Conservation (phyloP, 352 stramenopile genomes). For the Pythium inflatum region DNA sequence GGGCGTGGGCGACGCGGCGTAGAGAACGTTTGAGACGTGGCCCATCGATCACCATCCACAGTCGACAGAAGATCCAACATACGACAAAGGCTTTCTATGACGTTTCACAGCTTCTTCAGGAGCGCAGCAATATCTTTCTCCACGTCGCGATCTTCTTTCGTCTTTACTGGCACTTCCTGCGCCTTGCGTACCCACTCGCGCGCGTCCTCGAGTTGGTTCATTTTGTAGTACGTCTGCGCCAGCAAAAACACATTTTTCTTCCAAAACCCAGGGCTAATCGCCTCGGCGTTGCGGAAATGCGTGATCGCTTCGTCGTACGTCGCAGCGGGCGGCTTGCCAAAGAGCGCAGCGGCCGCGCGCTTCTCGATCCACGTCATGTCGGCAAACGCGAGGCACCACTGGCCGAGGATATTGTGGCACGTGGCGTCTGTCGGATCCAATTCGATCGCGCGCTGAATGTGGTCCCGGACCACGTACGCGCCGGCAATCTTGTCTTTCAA, state of each 20-base stretch:
- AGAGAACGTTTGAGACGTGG: no score
- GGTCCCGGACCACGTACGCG: constrained; percentile 68
- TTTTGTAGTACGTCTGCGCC: constrained; percentile 70
- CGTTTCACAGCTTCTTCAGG: constrained; percentile 51
- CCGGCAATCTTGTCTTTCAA: constrained; percentile 75
- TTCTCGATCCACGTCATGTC: constrained; percentile 83
- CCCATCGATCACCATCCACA: no score
- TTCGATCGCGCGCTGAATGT: constrained; percentile 73
- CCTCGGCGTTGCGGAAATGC: constrained; percentile 60
- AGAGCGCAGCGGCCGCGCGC: constrained; percentile 63
- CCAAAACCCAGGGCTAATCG: constrained; percentile 69
- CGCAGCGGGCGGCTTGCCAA: constrained; percentile 56
- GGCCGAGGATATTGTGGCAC: constrained; percentile 70
- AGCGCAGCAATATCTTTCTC: constrained; percentile 46
- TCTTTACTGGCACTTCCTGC: constrained; percentile 54
- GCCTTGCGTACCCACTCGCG: constrained; percentile 62
- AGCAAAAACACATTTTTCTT: constrained; percentile 80
- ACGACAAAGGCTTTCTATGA: no score
- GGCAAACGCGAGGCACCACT: constrained; percentile 80
- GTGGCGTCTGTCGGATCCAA: constrained; percentile 65
- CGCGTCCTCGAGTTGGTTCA: constrained; percentile 43
- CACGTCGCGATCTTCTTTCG: constrained; percentile 62
- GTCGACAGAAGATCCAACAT: no score
- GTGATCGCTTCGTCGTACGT: constrained; percentile 68
- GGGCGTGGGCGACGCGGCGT: no score